These are phyloP conservation scores for Avena sativa DNA, from an alignment of 176 grass and related monocot species.

Conservation along the genomic window DNA sequence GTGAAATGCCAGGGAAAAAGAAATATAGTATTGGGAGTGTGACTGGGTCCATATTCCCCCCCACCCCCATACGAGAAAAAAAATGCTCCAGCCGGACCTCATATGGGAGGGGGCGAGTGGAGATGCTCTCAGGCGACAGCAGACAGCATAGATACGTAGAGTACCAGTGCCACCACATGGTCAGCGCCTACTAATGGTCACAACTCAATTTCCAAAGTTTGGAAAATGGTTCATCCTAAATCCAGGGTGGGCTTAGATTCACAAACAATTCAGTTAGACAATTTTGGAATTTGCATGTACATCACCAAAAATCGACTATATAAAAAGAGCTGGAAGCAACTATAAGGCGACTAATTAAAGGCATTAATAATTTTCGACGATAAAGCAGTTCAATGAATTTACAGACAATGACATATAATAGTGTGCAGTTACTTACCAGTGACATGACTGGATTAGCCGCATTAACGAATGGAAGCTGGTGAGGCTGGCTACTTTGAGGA, in stretches of 20 bases:
- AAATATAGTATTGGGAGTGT: too few species aligned
- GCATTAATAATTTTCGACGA: slow-evolving; percentile 20
- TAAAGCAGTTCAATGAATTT: slow-evolving; percentile 18
- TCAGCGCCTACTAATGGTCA: slow-evolving; percentile 20
- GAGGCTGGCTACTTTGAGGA: slow-evolving; percentile 50
- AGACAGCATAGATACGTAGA: neutral
- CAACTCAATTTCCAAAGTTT: slow-evolving; percentile 8
- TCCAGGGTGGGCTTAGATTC: slow-evolving; percentile 2
- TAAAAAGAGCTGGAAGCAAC: slow-evolving; percentile 11
- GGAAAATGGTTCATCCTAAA: slow-evolving; percentile 2
- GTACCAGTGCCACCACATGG: neutral
- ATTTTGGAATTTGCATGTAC: slow-evolving; percentile 8
- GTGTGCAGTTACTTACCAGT: slow-evolving; percentile 67
- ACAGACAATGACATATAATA: slow-evolving; percentile 1
- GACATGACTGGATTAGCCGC: slow-evolving; percentile 95
- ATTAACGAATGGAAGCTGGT: slow-evolving; percentile 83
- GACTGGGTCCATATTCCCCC: too few species aligned
- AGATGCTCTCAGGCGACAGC: too few species aligned
- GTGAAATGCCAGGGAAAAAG: too few species aligned
- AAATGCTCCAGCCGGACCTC: too few species aligned
- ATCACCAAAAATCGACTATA: neutral
- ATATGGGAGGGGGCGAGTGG: too few species aligned
- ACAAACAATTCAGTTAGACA: slow-evolving; percentile 13
- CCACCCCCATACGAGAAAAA: too few species aligned
- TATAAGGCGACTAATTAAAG: slow-evolving; percentile 4